A percentile compares a stretch with the other conserved stretches of the same genome.
These are phyloP conservation scores for Citropsis articulata DNA, from an alignment of 345 rosid species.

Conservation along the genomic window DNA sequence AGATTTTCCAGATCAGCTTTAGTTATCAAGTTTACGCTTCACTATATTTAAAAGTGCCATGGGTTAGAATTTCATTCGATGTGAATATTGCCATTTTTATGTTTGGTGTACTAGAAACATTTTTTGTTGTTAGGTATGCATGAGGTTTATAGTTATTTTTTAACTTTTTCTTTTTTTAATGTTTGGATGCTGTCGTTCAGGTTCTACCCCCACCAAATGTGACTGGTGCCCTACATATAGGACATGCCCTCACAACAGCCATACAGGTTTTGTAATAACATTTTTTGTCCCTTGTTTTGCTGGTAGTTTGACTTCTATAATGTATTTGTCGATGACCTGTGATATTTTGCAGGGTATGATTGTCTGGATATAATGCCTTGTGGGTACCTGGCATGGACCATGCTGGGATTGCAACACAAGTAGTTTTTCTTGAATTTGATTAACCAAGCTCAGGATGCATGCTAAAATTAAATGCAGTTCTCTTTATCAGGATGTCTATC, in stretches of 20 bases:
- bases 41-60: background rate
- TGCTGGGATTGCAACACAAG: conserved; percentile 99
- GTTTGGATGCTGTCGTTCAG: conserved; percentile 33
- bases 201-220: conserved; percentile 99
- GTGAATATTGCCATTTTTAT: background rate
- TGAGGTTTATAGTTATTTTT: background rate
- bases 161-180: background rate
- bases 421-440: conserved; percentile 16
- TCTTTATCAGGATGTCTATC: background rate
- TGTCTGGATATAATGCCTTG: conserved; percentile 90
- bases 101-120: background rate
- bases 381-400: conserved; percentile 98
- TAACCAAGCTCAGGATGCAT: background rate
- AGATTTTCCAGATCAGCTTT: background rate
- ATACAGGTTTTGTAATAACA: conserved; percentile 52
- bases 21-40: background rate
- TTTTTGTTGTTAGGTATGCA: background rate
- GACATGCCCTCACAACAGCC: conserved; percentile 93
- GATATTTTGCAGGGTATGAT: conserved; percentile 62
- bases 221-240: conserved; percentile 93
- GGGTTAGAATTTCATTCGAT: background rate
- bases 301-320: background rate
- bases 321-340: conserved; percentile 2
- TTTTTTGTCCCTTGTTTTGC: background rate
- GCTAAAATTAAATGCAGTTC: background rate